Base-by-base conservation (phyloP, 2,329 filamentous ascomycete genomes). In the Alternaria postmessia region DNA sequence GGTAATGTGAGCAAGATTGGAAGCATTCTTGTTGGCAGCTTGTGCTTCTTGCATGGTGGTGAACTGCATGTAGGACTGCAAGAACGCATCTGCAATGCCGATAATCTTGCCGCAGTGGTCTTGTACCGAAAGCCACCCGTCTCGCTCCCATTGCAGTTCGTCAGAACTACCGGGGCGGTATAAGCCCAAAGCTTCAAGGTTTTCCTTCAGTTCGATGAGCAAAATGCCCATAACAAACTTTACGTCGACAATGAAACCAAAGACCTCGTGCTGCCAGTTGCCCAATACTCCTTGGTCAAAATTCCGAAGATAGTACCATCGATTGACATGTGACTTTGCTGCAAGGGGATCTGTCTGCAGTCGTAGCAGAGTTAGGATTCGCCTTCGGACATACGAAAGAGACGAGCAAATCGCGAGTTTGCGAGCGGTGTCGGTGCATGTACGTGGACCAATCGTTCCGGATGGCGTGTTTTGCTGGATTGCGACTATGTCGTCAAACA, bases 31-130 rank as follows among this genome's bases (percentile, higher is more conserved):
- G n/a, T 54, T 63, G 8, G 56, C 51, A 12, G 51, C 56, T 26
- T 54, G 57, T 16, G 60, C 60, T 26, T 60, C 57, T 38, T 64
- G 59, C 16, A 65, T 63, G 1, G 59, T 51, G 1, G 30, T 32
- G 30, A 32, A 32, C 30, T 32, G 42, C 3, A 41, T 42, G 11
- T 54, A 47, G 1, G 52, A 54, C 3, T 54, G 52, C 42, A 54
- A 18, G 32, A 54, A 47, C 1, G 42, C 52, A 16, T 54, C 42
- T 4, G 52, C 30, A 42, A 54, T 47, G 16, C 22, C 24, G 5
- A 54, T 30, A 6, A 54, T 16, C n/a, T 39, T 39, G 16, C 41
- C 20, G 32, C 42, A 46, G 11, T 46, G 20, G 5, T 54, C 42
- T 22, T 54, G 52, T 12, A 54, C 32, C 4, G 20, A n/a, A 7